phyloP scores from a whole-genome alignment of 2,329 filamentous ascomycete genomes.

The Colletotrichum truncatum region DNA sequence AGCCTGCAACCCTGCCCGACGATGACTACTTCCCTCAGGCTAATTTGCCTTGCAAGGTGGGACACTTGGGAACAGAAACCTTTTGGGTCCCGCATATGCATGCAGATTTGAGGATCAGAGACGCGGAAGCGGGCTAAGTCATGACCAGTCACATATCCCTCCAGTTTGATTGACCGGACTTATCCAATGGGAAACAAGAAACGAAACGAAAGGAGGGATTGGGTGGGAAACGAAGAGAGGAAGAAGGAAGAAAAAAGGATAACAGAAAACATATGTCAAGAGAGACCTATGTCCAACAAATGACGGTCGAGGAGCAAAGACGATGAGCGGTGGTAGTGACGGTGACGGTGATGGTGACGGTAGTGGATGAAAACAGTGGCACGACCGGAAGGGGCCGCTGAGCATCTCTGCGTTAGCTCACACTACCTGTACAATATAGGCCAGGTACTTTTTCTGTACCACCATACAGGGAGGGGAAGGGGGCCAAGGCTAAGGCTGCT shows the following conservation, averaged over 20 bases:
- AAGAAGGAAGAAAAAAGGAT: not conserved
- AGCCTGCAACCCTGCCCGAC: constrained; percentile 16
- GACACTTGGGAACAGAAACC: not conserved
- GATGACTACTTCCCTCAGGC: constrained; percentile 12
- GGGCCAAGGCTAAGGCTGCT: too few species aligned
- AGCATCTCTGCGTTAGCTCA: not conserved
- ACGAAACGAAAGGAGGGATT: not conserved
- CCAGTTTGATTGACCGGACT: too few species aligned
- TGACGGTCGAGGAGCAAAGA: not conserved
- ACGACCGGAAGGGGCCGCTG: constrained; percentile 19
- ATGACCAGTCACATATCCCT: not conserved
- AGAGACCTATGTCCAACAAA: not conserved
- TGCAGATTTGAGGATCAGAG: constrained; percentile 13
- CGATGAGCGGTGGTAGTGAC: constrained; percentile 3
- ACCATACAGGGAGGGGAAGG: too few species aligned
- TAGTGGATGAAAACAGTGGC: not conserved
- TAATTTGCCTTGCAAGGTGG: constrained; percentile 18
- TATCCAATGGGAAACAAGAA: too few species aligned
- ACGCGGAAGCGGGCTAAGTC: not conserved
- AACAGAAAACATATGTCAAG: too few species aligned
- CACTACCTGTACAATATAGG: too few species aligned
- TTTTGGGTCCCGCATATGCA: constrained; percentile 3
- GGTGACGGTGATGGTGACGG: not conserved
- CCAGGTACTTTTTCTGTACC: too few species aligned
- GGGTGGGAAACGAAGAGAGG: not conserved